These are phyloP conservation scores for Colletotrichum agaves DNA, from an alignment of 2,329 filamentous ascomycete species.

Conservation along the genomic window DNA sequence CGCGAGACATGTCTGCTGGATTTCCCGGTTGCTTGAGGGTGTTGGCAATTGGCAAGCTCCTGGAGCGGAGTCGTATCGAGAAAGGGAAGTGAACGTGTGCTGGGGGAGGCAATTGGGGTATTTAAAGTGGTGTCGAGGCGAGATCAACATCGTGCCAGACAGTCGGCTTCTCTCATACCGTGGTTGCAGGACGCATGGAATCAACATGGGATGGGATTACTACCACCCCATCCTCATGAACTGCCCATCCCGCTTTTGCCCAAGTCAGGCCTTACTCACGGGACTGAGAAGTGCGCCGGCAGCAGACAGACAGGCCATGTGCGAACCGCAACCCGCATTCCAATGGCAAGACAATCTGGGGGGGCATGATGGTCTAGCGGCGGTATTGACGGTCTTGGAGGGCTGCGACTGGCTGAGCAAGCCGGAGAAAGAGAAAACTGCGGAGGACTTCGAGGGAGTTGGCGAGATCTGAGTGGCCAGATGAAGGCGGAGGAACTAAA, in stretches of 20 bases:
- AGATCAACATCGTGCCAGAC: slow-evolving; percentile 26
- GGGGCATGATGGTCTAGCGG: slow-evolving; percentile 17
- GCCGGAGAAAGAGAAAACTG: slow-evolving; percentile 12
- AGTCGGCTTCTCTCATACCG: slow-evolving; percentile 20
- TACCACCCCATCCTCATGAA: background rate
- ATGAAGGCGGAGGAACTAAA: slow-evolving; percentile 9
- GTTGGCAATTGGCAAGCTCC: slow-evolving; percentile 24
- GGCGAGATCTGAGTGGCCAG: slow-evolving; percentile 19
- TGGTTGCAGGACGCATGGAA: slow-evolving; percentile 27
- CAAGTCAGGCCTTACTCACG: slow-evolving; percentile 24
- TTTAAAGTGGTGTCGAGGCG: slow-evolving; percentile 25
- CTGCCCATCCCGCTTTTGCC: background rate
- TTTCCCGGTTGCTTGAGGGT: slow-evolving; percentile 15
- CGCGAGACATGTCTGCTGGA: slow-evolving; percentile 27
- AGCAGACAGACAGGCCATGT: slow-evolving; percentile 11
- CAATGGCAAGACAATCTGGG: slow-evolving; percentile 25
- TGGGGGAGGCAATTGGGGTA: slow-evolving; percentile 23
- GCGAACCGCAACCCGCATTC: slow-evolving; percentile 14
- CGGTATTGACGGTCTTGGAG: slow-evolving; percentile 36
- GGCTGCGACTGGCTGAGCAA: slow-evolving; percentile 23
- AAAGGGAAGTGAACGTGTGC: background rate
- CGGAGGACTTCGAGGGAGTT: slow-evolving; percentile 22
- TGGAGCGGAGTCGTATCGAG: slow-evolving; percentile 25
- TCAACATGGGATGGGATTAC: background rate
- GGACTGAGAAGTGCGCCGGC: slow-evolving; percentile 11